Evolutionary conservation across 768 basidiomycete species (phyloP).

Genomic region (Tubosaeta sp.): DNA sequence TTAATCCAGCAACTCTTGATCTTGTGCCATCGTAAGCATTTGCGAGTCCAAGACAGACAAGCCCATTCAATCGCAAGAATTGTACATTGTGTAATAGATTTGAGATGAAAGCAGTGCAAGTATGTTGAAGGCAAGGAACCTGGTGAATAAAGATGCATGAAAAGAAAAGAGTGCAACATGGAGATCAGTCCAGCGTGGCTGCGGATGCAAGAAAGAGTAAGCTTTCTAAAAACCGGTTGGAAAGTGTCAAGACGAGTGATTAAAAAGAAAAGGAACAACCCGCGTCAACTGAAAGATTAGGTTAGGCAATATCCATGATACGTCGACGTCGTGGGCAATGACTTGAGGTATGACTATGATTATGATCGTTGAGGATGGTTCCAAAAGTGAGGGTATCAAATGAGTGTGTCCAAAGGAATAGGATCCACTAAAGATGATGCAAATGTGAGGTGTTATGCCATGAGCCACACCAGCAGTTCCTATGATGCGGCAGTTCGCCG

Average conservation of each 20-base stretch:
- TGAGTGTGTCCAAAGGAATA: slow-evolving; percentile 22
- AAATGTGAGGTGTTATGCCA: slow-evolving; percentile 6
- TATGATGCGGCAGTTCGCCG: slow-evolving; percentile 22
- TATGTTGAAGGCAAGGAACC: slow-evolving; percentile 11
- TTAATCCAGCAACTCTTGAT: slow-evolving; percentile 3
- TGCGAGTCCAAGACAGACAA: background rate
- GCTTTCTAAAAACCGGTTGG: slow-evolving; percentile 9
- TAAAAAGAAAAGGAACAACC: slow-evolving; percentile 5
- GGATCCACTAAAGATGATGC: slow-evolving; percentile 7
- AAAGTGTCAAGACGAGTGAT: slow-evolving; percentile 16
- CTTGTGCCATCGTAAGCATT: background rate
- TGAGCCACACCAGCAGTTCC: background rate
- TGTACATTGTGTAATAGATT: slow-evolving; percentile 28
- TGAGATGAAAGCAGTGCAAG: slow-evolving; percentile 4
- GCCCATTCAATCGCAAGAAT: slow-evolving; percentile 8
- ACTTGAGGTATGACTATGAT: slow-evolving; percentile 14
- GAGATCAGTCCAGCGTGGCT: slow-evolving; percentile 14
- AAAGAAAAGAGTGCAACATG: slow-evolving; percentile 7
- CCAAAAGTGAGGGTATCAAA: slow-evolving; percentile 26
- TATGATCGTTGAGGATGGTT: slow-evolving; percentile 12
- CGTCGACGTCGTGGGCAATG: slow-evolving; percentile 10
- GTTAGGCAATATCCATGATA: slow-evolving; percentile 22
- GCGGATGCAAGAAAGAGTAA: slow-evolving; percentile 7
- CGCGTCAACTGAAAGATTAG: slow-evolving; percentile 12
- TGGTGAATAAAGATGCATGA: slow-evolving; percentile 10